phyloP scores from a whole-genome alignment of 371 early-diverging fungal genomes.

The Mucor plumbeus region DNA sequence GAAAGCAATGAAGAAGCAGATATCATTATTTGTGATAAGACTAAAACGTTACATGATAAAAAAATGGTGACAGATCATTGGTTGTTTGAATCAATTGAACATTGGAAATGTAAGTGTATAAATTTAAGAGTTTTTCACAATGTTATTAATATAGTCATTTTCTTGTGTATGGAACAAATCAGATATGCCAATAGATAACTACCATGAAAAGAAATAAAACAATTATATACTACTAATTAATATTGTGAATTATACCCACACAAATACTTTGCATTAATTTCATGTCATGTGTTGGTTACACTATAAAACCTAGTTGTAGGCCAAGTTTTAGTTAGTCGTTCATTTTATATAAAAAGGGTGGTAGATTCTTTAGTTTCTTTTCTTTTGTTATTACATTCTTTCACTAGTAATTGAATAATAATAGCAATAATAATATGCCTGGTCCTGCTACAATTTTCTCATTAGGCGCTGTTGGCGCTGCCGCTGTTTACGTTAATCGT shows the following conservation, averaged over 20 bases:
- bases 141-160: constrained; percentile 1
- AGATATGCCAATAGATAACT: constrained; percentile 5
- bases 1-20: constrained; percentile 11
- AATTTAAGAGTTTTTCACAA: constrained; percentile 2
- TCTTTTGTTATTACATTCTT: not conserved
- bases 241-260: constrained; percentile 1
- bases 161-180: constrained; percentile 4
- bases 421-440: constrained; percentile 33
- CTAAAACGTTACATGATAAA: constrained; percentile 9
- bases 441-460: constrained; percentile 49
- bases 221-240: not conserved
- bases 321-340: not conserved
- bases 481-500: constrained; percentile 38
- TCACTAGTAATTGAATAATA: not conserved
- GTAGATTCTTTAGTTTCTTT: not conserved
- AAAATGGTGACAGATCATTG: constrained; percentile 20
- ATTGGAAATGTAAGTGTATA: constrained; percentile 28
- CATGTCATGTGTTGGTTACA: constrained; percentile 1
- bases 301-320: not conserved
- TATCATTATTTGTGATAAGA: constrained; percentile 21
- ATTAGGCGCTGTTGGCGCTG: constrained; percentile 51
- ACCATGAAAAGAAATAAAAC: constrained; percentile 4
- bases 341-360: not conserved
- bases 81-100: constrained; percentile 27
- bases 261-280: constrained; percentile 7